phyloP scores from a whole-genome alignment of 2,329 filamentous ascomycete genomes.

The Phoma sp. region DNA sequence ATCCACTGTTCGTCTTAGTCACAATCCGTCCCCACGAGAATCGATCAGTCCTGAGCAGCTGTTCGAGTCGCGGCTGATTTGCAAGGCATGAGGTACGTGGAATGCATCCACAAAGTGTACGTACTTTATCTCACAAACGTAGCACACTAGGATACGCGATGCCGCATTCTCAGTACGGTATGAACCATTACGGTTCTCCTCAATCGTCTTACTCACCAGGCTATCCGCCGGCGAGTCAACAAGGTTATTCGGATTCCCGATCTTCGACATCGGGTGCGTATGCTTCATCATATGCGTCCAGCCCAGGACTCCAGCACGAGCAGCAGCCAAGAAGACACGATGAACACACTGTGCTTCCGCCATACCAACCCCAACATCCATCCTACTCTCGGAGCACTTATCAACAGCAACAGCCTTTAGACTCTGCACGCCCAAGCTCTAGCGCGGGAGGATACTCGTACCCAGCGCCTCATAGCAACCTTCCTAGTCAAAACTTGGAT shows the following conservation, averaged over 20 bases:
- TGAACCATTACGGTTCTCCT: slow-evolving; percentile 46
- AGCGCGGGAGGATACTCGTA: slow-evolving; percentile 43
- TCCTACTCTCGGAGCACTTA: slow-evolving; percentile 44
- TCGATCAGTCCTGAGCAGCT: slow-evolving; percentile 31
- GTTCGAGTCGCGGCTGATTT: slow-evolving; percentile 32
- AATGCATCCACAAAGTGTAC: neutral
- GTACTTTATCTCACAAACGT: slow-evolving; percentile 22
- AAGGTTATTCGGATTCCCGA: slow-evolving; percentile 40
- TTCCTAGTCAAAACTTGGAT: slow-evolving; percentile 38
- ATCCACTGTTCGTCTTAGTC: slow-evolving; percentile 24
- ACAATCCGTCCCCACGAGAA: slow-evolving; percentile 30
- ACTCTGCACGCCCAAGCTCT: slow-evolving; percentile 39
- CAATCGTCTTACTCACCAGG: slow-evolving; percentile 41
- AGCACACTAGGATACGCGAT: slow-evolving; percentile 52
- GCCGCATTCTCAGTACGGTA: slow-evolving; percentile 50
- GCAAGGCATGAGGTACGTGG: slow-evolving; percentile 51
- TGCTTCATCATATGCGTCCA: slow-evolving; percentile 38
- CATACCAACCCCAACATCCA: slow-evolving; percentile 39
- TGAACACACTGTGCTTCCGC: slow-evolving; percentile 38
- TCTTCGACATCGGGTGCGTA: slow-evolving; percentile 38
- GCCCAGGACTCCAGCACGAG: slow-evolving; percentile 34
- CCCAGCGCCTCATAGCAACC: slow-evolving; percentile 39
- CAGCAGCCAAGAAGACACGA: slow-evolving; percentile 36
- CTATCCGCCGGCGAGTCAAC: slow-evolving; percentile 40
- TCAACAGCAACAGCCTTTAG: slow-evolving; percentile 42